These are phyloP conservation scores for Backusella circina DNA, from an alignment of 192 early-diverging fungal species.

Conservation along the genomic window DNA sequence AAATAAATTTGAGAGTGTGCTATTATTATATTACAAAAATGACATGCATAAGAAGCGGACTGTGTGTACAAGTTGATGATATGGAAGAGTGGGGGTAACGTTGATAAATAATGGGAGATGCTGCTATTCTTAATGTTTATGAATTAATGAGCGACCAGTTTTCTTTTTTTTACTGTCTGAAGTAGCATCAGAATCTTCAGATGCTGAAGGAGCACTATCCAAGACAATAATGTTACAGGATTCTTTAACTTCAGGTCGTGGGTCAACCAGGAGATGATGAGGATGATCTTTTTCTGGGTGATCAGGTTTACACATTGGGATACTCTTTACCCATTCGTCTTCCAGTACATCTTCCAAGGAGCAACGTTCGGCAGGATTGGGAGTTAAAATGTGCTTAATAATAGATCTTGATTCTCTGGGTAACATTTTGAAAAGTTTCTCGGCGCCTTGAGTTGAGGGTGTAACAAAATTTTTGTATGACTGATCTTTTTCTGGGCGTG, in stretches of 20 bases:
- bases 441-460: slow-evolving; percentile 45
- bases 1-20: background rate
- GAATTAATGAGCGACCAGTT: background rate
- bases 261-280: slow-evolving; percentile 32
- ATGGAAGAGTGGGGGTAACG: background rate
- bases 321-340: slow-evolving; percentile 72
- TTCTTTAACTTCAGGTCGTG: slow-evolving; percentile 3
- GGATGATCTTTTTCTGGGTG: slow-evolving; percentile 11
- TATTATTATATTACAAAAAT: background rate
- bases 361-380: slow-evolving; percentile 51
- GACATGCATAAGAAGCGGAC: background rate
- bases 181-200: slow-evolving; percentile 6
- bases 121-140: background rate
- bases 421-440: slow-evolving; percentile 55
- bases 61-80: background rate
- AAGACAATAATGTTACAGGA: slow-evolving; percentile 16
- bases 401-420: slow-evolving; percentile 55
- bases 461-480: slow-evolving; percentile 52
- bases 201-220: background rate
- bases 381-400: slow-evolving; percentile 62
- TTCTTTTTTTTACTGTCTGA: background rate
- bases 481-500: slow-evolving; percentile 51
- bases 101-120: background rate
- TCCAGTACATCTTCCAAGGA: slow-evolving; percentile 65
- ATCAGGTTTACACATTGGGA: slow-evolving; percentile 45